Evolutionary conservation across 768 basidiomycete species (phyloP), one percentile per base, ranked within the genome.

Genomic region (Obba rivulosa): DNA sequence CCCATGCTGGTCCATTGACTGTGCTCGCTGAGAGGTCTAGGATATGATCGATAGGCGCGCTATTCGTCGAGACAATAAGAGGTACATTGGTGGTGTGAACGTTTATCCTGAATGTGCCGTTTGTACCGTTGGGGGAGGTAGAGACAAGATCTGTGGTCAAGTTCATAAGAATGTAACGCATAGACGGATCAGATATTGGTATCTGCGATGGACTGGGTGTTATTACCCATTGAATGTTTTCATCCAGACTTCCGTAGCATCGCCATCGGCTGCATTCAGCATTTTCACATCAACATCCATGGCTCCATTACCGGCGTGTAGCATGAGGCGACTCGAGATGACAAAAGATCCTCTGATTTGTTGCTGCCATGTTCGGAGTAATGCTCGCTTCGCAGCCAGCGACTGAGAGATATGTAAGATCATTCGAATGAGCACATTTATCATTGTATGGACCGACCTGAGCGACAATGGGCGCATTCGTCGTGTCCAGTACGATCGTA

Each of bases 201-300:
- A 31, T 7, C 28, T 31, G 13, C 13, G 13, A 31, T 5, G 28
- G 28, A 31, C 13, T 31, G 28, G 7, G 28, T 13, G 13, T 31
- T 13, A 31, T n/a, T 59, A 78, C 78, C 66, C 69, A 49, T 80
- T 79, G 23, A 51, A 64, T 1, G 75, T 74, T 13, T 51, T 55
- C 43, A 76, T 57, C 1, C 43, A 28, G 48, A 77, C 53, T n/a
- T 52, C 49, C 18, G 69, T 57, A 2, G 66, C 45, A 20, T 69
- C 58, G 13, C 28, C 28, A 31, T 31, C 28, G 7, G 45, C 43
- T 44, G 56, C 48, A 43, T 69, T 69, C 11, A 58, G 37, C 38
- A 81, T 46, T 21, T 60, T 63, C 25, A 78, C 72, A 25, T 62
- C 56, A 0, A 53, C 62, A 1, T 60, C 52, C 40, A 75, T 69